Base-by-base conservation (phyloP, 2,329 filamentous ascomycete species). In the Aspergillus fischeri region DNA sequence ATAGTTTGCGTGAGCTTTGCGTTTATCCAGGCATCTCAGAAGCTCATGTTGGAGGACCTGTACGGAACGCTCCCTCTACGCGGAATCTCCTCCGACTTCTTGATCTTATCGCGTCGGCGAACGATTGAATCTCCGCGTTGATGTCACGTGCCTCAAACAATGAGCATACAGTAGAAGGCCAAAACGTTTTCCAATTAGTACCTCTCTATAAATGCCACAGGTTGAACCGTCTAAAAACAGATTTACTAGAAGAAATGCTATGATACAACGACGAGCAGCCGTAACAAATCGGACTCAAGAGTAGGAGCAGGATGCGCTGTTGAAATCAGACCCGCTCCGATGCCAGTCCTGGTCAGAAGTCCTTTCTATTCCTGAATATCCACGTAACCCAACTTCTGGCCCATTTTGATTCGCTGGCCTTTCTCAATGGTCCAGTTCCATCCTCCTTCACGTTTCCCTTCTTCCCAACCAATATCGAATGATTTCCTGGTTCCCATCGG, bases 341-440 rank as follows among this genome's bases (percentile, higher is more conserved):
- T 21, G 14, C 47, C 24, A 35, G 14, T 20, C 52, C 17, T 25
- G 32, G 17, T 8, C 41, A 29, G 41, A 41, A 7, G 21, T 25
- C 45, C 28, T 55, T 54, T 60, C 29, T 52, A 65, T 29, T 64
- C 29, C 10, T 59, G 51, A 28, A 67, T 61, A 21, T 71, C 80
- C 10, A 96, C 88, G 69, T 83, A 86, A 1, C 93, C 94, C 58
- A 99, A 73, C 7, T 89, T 86, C 77, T 99, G 83, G 3, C 94
- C 94, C 78, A 97, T 89, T 78, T 92, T 92, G 60, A 99, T 85
- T 66, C 82, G 89, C 78, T 93, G 89, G 0, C 93, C 94, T 75
- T 91, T 91, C 70, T 93, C 85, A 51, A 97, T 88, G 28, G 81
- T 82, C 93, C 94, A 99, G 60, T 81, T 84, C 84, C 91, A 97